Percentiles rank a stretch among this genome's conserved stretches.
Conservation (phyloP, 805 yeast species). For the Wickerhamiella azyma region DNA sequence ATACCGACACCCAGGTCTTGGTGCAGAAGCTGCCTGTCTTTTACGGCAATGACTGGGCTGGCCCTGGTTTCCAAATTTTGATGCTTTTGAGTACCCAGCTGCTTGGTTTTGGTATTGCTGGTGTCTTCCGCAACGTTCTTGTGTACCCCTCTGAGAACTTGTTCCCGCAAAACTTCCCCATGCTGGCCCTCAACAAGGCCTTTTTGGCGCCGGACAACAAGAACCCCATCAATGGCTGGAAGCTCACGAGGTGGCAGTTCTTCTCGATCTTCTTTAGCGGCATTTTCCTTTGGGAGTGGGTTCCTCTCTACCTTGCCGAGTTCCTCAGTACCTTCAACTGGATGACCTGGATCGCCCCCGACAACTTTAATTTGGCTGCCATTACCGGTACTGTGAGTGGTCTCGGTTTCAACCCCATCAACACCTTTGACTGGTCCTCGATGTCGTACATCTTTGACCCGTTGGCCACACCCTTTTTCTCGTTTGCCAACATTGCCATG, state of each 20-base stretch:
- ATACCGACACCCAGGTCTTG: slow-evolving; percentile 16
- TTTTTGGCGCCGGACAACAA: slow-evolving; percentile 19
- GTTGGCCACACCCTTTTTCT: slow-evolving; percentile 29
- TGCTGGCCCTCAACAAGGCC: slow-evolving; percentile 41
- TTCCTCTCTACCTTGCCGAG: slow-evolving; percentile 52
- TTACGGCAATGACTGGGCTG: slow-evolving; percentile 25
- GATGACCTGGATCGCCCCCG: slow-evolving; percentile 42
- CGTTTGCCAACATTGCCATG: slow-evolving; percentile 22
- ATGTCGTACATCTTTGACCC: slow-evolving; percentile 30
- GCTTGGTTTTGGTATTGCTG: slow-evolving; percentile 41
- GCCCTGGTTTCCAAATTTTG: slow-evolving; percentile 32
- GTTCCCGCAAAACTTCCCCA: slow-evolving; percentile 43
- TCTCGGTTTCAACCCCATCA: slow-evolving; percentile 27
- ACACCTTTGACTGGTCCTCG: slow-evolving; percentile 36
- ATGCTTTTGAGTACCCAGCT: slow-evolving; percentile 38
- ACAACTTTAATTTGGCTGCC: slow-evolving; percentile 45
- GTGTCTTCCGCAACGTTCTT: slow-evolving; percentile 38
- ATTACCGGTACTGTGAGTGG: slow-evolving; percentile 51
- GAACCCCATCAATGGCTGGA: slow-evolving; percentile 43
- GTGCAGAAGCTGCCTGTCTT: slow-evolving; percentile 25
- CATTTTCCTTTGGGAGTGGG: slow-evolving; percentile 47
- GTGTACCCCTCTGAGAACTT: slow-evolving; percentile 30
- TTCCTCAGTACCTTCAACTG: slow-evolving; percentile 53
- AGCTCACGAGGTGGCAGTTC: slow-evolving; percentile 37
- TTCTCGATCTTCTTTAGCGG: slow-evolving; percentile 32